These are phyloP conservation scores for Mycena pura DNA, from an alignment of 768 basidiomycete genomes.

Conservation along the genomic window DNA sequence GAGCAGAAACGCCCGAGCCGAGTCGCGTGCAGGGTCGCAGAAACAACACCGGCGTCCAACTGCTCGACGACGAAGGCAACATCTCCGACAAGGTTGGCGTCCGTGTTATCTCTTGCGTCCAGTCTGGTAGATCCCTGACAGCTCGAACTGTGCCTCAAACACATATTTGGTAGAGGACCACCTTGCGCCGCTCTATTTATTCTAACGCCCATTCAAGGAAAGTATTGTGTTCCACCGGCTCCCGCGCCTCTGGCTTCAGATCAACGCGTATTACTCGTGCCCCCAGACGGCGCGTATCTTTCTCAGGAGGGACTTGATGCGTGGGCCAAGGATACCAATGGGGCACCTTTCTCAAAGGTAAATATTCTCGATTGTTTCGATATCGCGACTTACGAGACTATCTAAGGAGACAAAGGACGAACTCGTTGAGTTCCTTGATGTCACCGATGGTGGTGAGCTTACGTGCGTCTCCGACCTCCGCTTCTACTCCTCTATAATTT, in stretches of 20 bases:
- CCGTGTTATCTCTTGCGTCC: not conserved
- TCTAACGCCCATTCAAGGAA: conserved; percentile 4
- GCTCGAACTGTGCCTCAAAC: conserved; percentile 74
- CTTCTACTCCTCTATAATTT: not conserved
- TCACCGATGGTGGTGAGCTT: conserved; percentile 71
- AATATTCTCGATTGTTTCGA: too few relatives aligned
- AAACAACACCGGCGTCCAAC: conserved; percentile 55
- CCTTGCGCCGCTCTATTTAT: not conserved
- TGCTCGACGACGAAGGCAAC: conserved; percentile 74
- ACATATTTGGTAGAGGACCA: conserved; percentile 77
- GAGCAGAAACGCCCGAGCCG: conserved; percentile 53
- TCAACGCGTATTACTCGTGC: conserved; percentile 46
- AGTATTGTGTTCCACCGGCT: conserved; percentile 55
- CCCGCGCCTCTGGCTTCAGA: conserved; percentile 24
- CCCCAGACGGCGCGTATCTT: conserved; percentile 64
- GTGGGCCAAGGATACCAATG: conserved; percentile 85
- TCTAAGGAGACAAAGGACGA: conserved; percentile 83
- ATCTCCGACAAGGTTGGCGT: conserved; percentile 64
- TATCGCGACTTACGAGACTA: too few relatives aligned
- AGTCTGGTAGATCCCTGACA: conserved; percentile 35
- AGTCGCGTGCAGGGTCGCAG: conserved; percentile 65
- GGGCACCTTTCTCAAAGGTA: conserved; percentile 77
- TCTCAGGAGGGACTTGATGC: conserved; percentile 67
- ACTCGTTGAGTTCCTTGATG: conserved; percentile 76
- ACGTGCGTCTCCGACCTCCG: conserved; percentile 57